Base-by-base conservation (phyloP, 2,329 filamentous ascomycete species). In the Fusarium zealandicum region DNA sequence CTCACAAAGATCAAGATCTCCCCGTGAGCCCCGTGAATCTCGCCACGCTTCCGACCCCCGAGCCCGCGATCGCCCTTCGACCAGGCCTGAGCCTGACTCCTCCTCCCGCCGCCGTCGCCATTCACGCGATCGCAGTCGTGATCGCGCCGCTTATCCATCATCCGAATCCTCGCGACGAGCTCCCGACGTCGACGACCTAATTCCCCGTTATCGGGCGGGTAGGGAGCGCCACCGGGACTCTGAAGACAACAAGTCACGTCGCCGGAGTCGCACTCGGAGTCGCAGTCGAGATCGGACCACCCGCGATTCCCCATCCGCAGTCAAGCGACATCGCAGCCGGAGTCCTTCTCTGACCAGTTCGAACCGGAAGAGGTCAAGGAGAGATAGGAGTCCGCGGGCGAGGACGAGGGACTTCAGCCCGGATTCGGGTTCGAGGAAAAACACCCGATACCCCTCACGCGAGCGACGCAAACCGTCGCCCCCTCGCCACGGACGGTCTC, bases 261-360 rank as follows among this genome's bases (percentile, higher is more conserved):
- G 70, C 56, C 70, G 67, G 31, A 72, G 72, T 57, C 72, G 70
- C 47, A 72, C 72, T 42, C 72, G 70, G 49, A 72, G 69, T 46
- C 69, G 70, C 43, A 67, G 61, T 28, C 70, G 70, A 41, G 60
- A 58, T 35, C 44, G 43, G 48, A 69, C 62, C 37, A 68, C 63
- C 39, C 65, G 52, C 27, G 68, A 69, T 49, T 77, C 76, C 4
- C 72, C 76, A 25, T 67, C 73, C 18, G 73, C 75, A 6, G 58
- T 72, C 30, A 80, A 80, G 61, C 72, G 78, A 43, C 70, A 73
- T 40, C 72, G 78, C 51, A 79, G 73, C 51, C 72, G 72, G 43
- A 80, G 75, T 40, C 74, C 67, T n/a, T 73, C 78, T 2, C 66
- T 72, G 17, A 71, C 69, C 3, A 64, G 67, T 5, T 71, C 71